Evolutionary conservation across 176 grass and related monocot species (phyloP), one percentile per base, ranked within the genome.

Genomic region (Pharus latifolius): DNA sequence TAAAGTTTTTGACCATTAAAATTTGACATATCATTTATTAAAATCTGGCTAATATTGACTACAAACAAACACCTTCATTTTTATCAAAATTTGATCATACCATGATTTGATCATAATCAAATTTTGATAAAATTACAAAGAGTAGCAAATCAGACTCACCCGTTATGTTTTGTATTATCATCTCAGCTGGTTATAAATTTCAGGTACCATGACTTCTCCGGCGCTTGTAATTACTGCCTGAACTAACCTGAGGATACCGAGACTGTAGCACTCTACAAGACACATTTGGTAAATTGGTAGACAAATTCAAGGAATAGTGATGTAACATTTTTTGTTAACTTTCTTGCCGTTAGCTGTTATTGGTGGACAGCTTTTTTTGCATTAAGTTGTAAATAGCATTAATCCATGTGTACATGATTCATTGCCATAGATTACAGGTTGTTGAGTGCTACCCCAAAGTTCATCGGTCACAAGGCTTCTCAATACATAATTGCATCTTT

Each of bases 151-250:
- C n/a, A n/a, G n/a, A n/a, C n/a, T n/a, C n/a, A n/a, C n/a, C n/a
- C n/a, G n/a, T n/a, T n/a, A n/a, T n/a, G 44, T 27, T 60, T 12
- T 67, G 30, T 28, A 69, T 24, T 54, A 20, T 32, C 14, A 18
- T 26, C 31, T 40, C 17, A n/a, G 43, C 30, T 38, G 55, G 25
- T 7, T 2, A 50, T 60, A 22, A 52, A 78, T 78, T 78, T 78
- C 68, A 84, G 82, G 67, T 51, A 73, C 32, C 4, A 29, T 20
- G 48, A 49, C 49, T 65, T 50, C 42, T 60, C 33, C 0, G 60
- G 42, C 61, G 69, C 75, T 40, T 72, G 52, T 78, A 79, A 60
- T 25, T 56, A 78, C 60, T 53, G 53, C 75, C 75, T 60, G 34
- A 25, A 73, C 82, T 78, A 67, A 78, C 67, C 14, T 50, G 54